A percentile compares a stretch with the other conserved stretches of the same genome.
These are phyloP conservation scores for Vicia villosa DNA, from an alignment of 306 rosid species.

Conservation along the genomic window DNA sequence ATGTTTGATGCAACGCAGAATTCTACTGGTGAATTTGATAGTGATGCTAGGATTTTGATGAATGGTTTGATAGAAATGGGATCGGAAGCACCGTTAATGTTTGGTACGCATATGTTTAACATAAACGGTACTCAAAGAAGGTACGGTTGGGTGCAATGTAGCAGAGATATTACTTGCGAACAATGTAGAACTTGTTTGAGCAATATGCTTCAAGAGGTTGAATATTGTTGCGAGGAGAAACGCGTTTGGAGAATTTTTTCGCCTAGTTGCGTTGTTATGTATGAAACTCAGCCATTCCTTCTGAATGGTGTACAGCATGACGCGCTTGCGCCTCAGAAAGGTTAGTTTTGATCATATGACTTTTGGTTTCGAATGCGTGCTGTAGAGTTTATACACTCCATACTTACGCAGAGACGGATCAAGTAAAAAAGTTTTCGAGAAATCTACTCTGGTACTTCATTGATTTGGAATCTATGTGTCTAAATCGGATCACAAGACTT, in stretches of 20 bases:
- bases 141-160: constrained; percentile 54
- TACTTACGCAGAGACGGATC: too few relatives aligned
- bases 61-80: constrained; percentile 46
- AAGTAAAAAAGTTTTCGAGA: neutral
- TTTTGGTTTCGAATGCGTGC: too few relatives aligned
- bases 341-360: neutral
- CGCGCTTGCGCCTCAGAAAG: constrained; percentile 13
- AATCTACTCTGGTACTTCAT: neutral
- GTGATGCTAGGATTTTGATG: constrained; percentile 49
- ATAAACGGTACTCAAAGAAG: constrained; percentile 53
- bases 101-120: constrained; percentile 50
- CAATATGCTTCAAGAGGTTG: constrained; percentile 44
- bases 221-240: constrained; percentile 40
- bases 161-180: constrained; percentile 44
- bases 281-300: constrained; percentile 50
- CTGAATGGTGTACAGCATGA: neutral
- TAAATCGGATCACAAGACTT: neutral
- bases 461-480: neutral
- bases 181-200: constrained; percentile 52
- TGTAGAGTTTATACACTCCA: too few relatives aligned
- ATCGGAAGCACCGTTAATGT: constrained; percentile 29
- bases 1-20: constrained; percentile 46
- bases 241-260: constrained; percentile 48
- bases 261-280: constrained; percentile 50
- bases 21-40: constrained; percentile 45